Evolutionary conservation across 208 protist genomes (phyloP).

Genomic region (Trypanosomatidae sp.): DNA sequence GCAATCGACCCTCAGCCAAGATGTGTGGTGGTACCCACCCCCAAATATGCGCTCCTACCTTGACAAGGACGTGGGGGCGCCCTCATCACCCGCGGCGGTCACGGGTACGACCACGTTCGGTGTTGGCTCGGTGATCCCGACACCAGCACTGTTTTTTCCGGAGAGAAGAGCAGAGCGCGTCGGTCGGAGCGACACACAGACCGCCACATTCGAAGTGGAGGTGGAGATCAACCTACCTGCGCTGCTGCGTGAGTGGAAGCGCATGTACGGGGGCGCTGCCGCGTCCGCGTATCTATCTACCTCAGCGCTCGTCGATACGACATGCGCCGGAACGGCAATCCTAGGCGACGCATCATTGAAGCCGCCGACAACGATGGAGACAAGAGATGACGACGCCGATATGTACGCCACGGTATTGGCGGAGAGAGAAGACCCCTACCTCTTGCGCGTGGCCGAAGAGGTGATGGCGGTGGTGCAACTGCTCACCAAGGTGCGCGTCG

Average conservation of each 20-base stretch:
- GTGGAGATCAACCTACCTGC: conserved; percentile 56
- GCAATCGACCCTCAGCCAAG: background rate
- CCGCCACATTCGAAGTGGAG: conserved; percentile 35
- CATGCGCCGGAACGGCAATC: background rate
- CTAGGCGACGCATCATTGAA: background rate
- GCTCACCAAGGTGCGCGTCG: conserved; percentile 14
- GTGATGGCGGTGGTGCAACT: conserved; percentile 58
- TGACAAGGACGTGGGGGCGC: background rate
- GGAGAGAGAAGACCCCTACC: conserved; percentile 43
- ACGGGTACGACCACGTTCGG: background rate
- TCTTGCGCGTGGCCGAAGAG: conserved; percentile 50
- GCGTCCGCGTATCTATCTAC: conserved; percentile 19
- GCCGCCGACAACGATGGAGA: background rate
- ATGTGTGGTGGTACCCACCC: conserved; percentile 28
- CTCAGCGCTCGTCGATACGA: conserved; percentile 13
- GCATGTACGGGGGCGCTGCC: conserved; percentile 19
- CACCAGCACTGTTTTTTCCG: background rate
- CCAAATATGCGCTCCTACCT: background rate
- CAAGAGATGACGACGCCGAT: background rate
- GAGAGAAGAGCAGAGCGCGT: background rate
- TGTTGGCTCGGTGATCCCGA: conserved; percentile 7
- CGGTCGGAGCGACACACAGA: background rate
- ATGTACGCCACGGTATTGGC: conserved; percentile 14
- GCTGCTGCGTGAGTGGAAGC: conserved; percentile 46
- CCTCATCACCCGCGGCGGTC: background rate